Percentiles rank a stretch among this genome's conserved stretches.
phyloP scores from a whole-genome alignment of 768 basidiomycete genomes.

The Suillus luteus region DNA sequence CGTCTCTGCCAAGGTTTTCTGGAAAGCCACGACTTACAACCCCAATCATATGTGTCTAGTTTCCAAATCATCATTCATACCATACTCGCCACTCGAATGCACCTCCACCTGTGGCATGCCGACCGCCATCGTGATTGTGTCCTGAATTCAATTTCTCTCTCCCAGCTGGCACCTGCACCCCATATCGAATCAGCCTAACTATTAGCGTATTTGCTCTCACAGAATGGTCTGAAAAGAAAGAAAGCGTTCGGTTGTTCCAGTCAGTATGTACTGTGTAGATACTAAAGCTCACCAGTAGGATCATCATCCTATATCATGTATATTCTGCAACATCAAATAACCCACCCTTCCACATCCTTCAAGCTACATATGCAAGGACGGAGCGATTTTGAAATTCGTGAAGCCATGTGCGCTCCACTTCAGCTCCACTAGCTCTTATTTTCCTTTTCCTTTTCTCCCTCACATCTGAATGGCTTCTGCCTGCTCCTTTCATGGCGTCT shows the following conservation, averaged over 20 bases:
- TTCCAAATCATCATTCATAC: slow-evolving; percentile 13
- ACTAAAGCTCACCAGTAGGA: too few species aligned
- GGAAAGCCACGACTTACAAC: neutral
- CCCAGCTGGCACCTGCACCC: neutral
- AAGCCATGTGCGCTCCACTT: too few species aligned
- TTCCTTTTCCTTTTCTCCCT: too few species aligned
- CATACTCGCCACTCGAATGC: slow-evolving; percentile 11
- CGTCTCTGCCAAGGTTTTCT: neutral
- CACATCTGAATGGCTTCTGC: too few species aligned
- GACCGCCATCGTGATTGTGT: neutral
- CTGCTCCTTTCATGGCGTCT: too few species aligned
- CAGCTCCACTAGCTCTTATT: too few species aligned
- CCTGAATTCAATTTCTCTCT: neutral
- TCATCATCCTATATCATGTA: too few species aligned
- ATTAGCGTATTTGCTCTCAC: neutral
- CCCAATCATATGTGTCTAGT: neutral
- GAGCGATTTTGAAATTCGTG: too few species aligned
- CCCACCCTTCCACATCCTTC: too few species aligned
- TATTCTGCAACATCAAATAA: too few species aligned
- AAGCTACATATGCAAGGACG: too few species aligned
- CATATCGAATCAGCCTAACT: neutral
- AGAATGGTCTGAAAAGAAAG: neutral
- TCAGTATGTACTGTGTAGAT: too few species aligned
- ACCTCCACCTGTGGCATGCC: slow-evolving; percentile 6
- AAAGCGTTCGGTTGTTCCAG: neutral